A percentile compares a stretch with the other conserved stretches of the same genome.
These are phyloP conservation scores for Dendrobium officinale DNA, from an alignment of 106 monocot genomes.

Conservation along the genomic window DNA sequence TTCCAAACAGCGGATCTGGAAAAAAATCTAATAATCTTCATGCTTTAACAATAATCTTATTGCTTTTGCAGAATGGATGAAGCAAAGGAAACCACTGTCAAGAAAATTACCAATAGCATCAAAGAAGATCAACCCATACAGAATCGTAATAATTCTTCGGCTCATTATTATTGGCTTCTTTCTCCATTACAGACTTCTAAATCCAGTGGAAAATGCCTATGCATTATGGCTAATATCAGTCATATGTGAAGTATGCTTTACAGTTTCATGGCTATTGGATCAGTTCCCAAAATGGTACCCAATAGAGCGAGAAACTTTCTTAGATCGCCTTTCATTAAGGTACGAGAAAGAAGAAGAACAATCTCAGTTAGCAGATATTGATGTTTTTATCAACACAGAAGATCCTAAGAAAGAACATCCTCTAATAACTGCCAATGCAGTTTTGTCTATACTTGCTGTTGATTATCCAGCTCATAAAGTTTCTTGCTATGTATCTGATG, in stretches of 20 bases:
- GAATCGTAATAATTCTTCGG: conserved; percentile 50
- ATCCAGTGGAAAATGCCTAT: conserved; percentile 55
- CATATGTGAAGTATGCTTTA: conserved; percentile 76
- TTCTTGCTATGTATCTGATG: conserved; percentile 31
- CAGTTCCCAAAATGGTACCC: conserved; percentile 80
- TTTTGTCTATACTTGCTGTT: conserved; percentile 20
- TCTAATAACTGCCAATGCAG: conserved; percentile 19
- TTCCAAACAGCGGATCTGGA: background rate
- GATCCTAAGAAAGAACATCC: conserved; percentile 27
- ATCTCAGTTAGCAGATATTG: conserved; percentile 16
- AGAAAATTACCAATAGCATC: conserved; percentile 57
- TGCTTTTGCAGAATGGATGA: conserved; percentile 40
- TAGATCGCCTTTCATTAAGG: conserved; percentile 61
- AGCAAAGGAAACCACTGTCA: conserved; percentile 50
- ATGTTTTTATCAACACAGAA: conserved; percentile 16
- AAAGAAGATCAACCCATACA: conserved; percentile 57
- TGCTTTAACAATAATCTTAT: background rate
- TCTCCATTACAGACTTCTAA: conserved; percentile 55
- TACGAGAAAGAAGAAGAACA: conserved; percentile 16
- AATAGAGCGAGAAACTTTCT: conserved; percentile 61
- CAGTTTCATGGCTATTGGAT: conserved; percentile 64
- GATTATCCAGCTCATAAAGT: conserved; percentile 26
- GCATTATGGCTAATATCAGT: conserved; percentile 64
- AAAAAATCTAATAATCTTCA: background rate
- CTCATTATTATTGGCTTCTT: conserved; percentile 59